These are phyloP conservation scores for Aspergillus fischeri DNA, from an alignment of 2,329 filamentous ascomycete genomes.

Conservation along the genomic window DNA sequence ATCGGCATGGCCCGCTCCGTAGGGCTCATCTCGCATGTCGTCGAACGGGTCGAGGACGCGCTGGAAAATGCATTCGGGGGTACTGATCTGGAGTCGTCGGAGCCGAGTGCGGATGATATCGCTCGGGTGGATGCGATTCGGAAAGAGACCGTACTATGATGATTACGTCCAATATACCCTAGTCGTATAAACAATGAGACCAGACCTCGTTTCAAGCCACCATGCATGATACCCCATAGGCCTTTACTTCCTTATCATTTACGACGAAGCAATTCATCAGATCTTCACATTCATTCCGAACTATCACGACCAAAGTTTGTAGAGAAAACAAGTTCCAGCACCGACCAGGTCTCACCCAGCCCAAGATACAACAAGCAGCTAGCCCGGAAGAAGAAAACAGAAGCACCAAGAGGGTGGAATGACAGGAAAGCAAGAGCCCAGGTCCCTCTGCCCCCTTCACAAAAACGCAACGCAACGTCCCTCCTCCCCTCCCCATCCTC, in stretches of 20 bases:
- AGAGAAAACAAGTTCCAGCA: background rate
- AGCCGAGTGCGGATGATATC: slow-evolving; percentile 28
- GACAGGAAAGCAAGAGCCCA: background rate
- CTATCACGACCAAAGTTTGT: background rate
- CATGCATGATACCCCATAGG: background rate
- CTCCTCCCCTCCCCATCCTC: background rate
- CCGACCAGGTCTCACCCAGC: background rate
- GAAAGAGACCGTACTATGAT: slow-evolving; percentile 17
- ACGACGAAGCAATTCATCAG: background rate
- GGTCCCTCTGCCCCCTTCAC: background rate
- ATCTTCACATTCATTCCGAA: background rate
- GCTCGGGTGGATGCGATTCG: slow-evolving; percentile 24
- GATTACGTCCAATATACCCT: background rate
- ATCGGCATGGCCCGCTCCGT: slow-evolving; percentile 34
- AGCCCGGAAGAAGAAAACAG: background rate
- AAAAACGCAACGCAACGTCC: background rate
- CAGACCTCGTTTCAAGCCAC: background rate
- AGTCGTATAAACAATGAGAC: background rate
- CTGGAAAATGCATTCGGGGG: slow-evolving; percentile 25
- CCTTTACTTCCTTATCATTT: background rate
- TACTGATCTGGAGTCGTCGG: slow-evolving; percentile 23
- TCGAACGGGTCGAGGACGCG: slow-evolving; percentile 35
- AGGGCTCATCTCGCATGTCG: slow-evolving; percentile 27
- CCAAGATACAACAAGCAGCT: background rate
- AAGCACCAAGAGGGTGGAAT: background rate